Conservation (phyloP, 129 eudicot genomes). For the Saussurea involucrata region DNA sequence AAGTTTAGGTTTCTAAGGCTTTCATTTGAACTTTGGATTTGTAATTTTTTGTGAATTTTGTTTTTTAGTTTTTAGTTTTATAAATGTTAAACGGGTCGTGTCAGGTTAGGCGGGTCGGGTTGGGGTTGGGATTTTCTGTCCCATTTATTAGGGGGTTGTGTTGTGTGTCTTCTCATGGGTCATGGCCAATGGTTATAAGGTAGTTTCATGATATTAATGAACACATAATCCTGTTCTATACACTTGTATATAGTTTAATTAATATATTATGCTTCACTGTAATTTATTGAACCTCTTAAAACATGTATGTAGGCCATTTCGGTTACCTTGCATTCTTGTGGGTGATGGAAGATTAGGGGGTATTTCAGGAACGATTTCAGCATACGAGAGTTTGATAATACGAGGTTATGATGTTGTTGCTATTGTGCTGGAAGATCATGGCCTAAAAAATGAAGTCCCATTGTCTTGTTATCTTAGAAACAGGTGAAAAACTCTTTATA, state of each 20-base stretch:
- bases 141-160: no score
- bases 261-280: not conserved
- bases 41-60: no score
- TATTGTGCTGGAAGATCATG: conserved; percentile 76
- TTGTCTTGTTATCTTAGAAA: conserved; percentile 62
- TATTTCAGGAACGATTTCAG: conserved; percentile 88
- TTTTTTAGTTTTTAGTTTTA: no score
- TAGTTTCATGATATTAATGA: no score
- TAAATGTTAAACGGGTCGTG: no score
- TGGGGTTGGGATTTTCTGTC: no score
- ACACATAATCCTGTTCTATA: not conserved
- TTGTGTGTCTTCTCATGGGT: not conserved
- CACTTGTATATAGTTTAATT: not conserved
- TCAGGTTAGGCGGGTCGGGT: no score
- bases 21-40: no score
- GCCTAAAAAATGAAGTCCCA: conserved; percentile 74
- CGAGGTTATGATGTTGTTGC: conserved; percentile 97
- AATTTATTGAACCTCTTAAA: not conserved
- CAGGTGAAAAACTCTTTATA: conserved; percentile 39
- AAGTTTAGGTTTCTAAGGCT: no score
- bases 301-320: conserved; percentile 67
- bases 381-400: conserved; percentile 79
- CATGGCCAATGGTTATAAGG: not conserved
- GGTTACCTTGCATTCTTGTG: conserved; percentile 83
- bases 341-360: conserved; percentile 99